Evolutionary conservation across 2,329 filamentous ascomycete genomes (phyloP), one percentile per base, ranked within the genome.

Genomic region (Epichloe elymi): DNA sequence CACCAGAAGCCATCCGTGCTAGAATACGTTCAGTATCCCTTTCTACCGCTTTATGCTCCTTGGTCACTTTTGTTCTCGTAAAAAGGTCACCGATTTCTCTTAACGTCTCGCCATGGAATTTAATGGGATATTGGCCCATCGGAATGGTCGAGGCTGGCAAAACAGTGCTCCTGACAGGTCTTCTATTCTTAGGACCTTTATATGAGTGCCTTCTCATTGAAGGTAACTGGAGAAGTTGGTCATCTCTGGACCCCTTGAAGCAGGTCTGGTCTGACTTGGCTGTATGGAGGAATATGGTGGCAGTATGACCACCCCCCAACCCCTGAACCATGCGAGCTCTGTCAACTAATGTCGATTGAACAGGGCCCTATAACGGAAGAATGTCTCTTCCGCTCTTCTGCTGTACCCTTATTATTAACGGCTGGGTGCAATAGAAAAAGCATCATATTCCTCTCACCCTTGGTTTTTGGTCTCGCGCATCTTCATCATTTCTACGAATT

Each of bases 401-500:
- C 90, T 49, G 77, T 96, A 39, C 86, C 91, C 2, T 75, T 96
- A 11, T 83, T 96, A 62, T 71, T 96, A 33, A 72, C 89, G 47
- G 82, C 88, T 19, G 76, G 76, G 43, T 71, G 80, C 48, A 74
- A 75, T 42, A 61, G 74, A 30, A 56, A 61, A 3, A 71, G 71
- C 40, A 88, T 87, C 56, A 79, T 95, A 61, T 88, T 95, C 68
- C 70, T 88, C 11, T 87, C 88, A 1, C 91, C 91, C 6, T 71
- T 96, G 11, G 84, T 95, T 65, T 97, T 97, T 63, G 91, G 91
- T 48, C 81, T 95, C 43, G 90, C 93, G 7, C 93, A 98, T 69
- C 69, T 95, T 46, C 91, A 98, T 68, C 93, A 98, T 69, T 88
- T 95, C 65, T 95, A 95, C 71, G 93, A 97, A 69, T 95, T 95